These are phyloP conservation scores for Malbranchea cinnamomea DNA, from an alignment of 2,329 filamentous ascomycete genomes.

Conservation along the genomic window DNA sequence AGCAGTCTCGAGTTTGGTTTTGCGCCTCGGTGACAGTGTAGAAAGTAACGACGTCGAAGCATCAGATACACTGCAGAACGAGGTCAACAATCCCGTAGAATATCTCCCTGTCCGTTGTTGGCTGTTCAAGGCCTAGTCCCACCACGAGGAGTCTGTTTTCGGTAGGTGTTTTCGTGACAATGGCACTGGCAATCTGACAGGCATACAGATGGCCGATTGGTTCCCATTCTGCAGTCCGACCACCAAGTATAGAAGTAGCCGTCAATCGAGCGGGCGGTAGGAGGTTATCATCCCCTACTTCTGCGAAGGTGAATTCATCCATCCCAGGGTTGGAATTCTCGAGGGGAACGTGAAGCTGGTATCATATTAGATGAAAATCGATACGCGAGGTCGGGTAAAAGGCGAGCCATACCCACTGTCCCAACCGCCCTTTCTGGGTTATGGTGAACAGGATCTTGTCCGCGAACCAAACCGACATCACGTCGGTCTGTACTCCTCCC, in stretches of 20 bases:
- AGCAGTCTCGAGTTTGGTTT: too few relatives aligned
- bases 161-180: slow-evolving; percentile 54
- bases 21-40: too few relatives aligned
- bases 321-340: slow-evolving; percentile 21
- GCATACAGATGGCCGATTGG: slow-evolving; percentile 77
- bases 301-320: slow-evolving; percentile 22
- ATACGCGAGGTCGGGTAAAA: not conserved
- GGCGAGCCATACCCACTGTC: slow-evolving; percentile 62
- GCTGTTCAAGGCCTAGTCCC: slow-evolving; percentile 40
- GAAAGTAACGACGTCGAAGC: too few relatives aligned
- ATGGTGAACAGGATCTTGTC: slow-evolving; percentile 88
- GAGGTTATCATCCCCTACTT: slow-evolving; percentile 35
- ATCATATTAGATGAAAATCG: slow-evolving; percentile 5
- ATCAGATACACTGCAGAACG: slow-evolving; percentile 27
- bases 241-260: slow-evolving; percentile 74
- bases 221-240: slow-evolving; percentile 63
- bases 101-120: slow-evolving; percentile 24
- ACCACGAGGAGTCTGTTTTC: slow-evolving; percentile 46
- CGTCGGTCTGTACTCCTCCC: slow-evolving; percentile 55
- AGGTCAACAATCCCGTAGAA: slow-evolving; percentile 31
- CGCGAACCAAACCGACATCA: slow-evolving; percentile 57
- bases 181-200: slow-evolving; percentile 70
- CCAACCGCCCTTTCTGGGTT: slow-evolving; percentile 67
- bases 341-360: slow-evolving; percentile 19
- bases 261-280: slow-evolving; percentile 72